Base-by-base conservation (phyloP, 139 green algal species). In the Klebsormidium nitens region DNA sequence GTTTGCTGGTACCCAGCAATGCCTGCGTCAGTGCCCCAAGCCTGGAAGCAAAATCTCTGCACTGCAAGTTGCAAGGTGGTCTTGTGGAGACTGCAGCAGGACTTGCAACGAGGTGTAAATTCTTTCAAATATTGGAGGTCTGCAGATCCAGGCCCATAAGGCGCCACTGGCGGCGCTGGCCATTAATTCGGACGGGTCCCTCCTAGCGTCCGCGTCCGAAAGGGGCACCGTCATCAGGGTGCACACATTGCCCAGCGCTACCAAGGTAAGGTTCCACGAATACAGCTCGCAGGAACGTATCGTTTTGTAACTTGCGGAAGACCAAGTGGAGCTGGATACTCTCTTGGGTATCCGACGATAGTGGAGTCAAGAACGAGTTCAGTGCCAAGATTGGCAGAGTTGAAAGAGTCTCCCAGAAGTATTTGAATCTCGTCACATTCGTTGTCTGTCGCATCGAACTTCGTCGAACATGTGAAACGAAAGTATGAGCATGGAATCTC, bases 171-270 rank as follows among this genome's bases (percentile, higher is more conserved):
- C 36, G 6, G 52, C 52, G 28, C 52, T 61, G n/a, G 28, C 52
- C n/a, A 36, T 61, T 19, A 37, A 5, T 46, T 14, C 5, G 11
- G 75, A 86, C 36, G 82, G 76, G 0, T 55, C 52, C 0, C 81
- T 92, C 55, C 77, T 95, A n/a, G 88, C 88, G 14, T 86, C 84
- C 1, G 89, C 89, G 5, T 90, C 82, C 2, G 66, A 61, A 28
- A 90, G 87, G 59, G 89, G 89, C 34, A 95, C 89, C 0, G 83
- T 95, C 26, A 79, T 93, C n/a, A 75, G 88, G 1, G 83, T 91
- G n/a, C 82, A 89, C 67, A 52, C 64, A 56, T 50, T 87, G 70
- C 82, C 84, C 3, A 3, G 80, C 39, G 64, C 50, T 31, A 75
- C 36, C 26, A 72, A 81, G 56, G 52, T 61, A 50, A 50, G 42